Evolutionary conservation across 2,329 filamentous ascomycete genomes (phyloP).

Genomic region (Pseudocercospora musae): DNA sequence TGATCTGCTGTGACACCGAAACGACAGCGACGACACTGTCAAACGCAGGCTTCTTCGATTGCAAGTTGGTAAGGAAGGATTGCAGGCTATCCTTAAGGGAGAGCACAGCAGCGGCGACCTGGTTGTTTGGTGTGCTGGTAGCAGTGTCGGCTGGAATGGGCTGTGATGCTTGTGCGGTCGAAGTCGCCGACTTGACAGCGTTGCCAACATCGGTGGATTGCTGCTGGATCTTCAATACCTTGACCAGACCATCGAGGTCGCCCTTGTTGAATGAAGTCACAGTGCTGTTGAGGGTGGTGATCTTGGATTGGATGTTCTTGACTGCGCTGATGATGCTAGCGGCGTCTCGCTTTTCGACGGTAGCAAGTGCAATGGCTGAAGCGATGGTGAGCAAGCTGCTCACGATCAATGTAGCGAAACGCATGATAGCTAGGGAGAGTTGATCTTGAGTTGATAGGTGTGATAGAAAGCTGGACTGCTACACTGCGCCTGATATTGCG

Average conservation of each 20-base stretch:
- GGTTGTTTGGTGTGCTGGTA: constrained; percentile 3
- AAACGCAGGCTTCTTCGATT: constrained; percentile 18
- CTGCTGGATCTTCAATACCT: constrained; percentile 17
- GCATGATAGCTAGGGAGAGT: not conserved
- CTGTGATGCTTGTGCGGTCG: constrained; percentile 9
- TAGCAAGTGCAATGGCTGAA: constrained; percentile 4
- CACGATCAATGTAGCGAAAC: constrained; percentile 4
- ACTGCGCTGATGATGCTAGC: constrained; percentile 14
- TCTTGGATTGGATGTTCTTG: constrained; percentile 14
- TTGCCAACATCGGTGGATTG: constrained; percentile 13
- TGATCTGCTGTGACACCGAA: constrained; percentile 12
- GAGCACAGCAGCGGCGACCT: constrained; percentile 17
- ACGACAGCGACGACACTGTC: constrained; percentile 10
- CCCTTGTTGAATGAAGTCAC: constrained; percentile 19
- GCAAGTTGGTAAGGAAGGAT: constrained; percentile 15
- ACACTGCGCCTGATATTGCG: not conserved
- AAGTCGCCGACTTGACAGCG: constrained; percentile 10
- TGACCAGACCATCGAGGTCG: constrained; percentile 11
- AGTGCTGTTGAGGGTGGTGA: constrained; percentile 16
- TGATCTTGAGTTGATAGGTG: not conserved
- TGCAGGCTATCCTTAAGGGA: constrained; percentile 13
- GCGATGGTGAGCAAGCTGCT: constrained; percentile 12
- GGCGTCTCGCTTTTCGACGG: constrained; percentile 17
- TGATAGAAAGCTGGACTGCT: not conserved
- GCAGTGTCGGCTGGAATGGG: constrained; percentile 7